Conservation (phyloP, 495 filamentous ascomycete species). For the Clavariopsis aquatica region DNA sequence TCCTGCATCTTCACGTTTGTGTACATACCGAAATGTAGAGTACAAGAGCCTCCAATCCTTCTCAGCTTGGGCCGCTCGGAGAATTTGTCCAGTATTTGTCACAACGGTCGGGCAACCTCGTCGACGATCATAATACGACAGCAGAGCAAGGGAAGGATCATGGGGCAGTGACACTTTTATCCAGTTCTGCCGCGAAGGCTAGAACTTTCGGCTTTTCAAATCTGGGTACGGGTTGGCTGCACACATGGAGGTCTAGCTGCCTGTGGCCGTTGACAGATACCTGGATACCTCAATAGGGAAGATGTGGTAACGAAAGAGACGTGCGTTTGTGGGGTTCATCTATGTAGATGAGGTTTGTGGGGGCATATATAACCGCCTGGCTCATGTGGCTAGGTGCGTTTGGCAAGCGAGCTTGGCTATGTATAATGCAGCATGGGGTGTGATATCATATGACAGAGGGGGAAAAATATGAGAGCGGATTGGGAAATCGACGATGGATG, state of each 20-base stretch:
- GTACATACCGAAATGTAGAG: not conserved
- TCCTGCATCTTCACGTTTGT: not conserved
- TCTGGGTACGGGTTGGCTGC: not conserved
- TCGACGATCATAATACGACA: constrained; percentile 1
- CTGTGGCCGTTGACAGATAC: constrained; percentile 3
- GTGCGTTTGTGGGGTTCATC: constrained; percentile 29
- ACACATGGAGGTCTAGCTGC: not conserved
- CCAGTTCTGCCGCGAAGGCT: constrained; percentile 32
- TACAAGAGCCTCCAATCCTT: constrained; percentile 21
- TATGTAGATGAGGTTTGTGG: constrained; percentile 21
- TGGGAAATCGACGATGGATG: constrained; percentile 29
- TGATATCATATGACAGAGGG: not conserved
- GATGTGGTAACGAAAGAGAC: constrained; percentile 22
- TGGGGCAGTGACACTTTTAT: constrained; percentile 19
- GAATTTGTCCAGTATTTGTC: constrained; percentile 27
- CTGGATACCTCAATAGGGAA: constrained; percentile 9
- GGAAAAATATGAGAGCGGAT: not conserved
- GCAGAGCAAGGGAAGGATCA: constrained; percentile 6
- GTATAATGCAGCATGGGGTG: constrained; percentile 1
- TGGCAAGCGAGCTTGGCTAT: constrained; percentile 8
- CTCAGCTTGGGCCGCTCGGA: constrained; percentile 9
- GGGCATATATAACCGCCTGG: constrained; percentile 17
- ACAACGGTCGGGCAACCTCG: constrained; percentile 11
- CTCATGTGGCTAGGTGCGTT: constrained; percentile 5
- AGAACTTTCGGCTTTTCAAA: constrained; percentile 19